Conservation (phyloP, 768 basidiomycete species). For the Tephrocybe sp. region DNA sequence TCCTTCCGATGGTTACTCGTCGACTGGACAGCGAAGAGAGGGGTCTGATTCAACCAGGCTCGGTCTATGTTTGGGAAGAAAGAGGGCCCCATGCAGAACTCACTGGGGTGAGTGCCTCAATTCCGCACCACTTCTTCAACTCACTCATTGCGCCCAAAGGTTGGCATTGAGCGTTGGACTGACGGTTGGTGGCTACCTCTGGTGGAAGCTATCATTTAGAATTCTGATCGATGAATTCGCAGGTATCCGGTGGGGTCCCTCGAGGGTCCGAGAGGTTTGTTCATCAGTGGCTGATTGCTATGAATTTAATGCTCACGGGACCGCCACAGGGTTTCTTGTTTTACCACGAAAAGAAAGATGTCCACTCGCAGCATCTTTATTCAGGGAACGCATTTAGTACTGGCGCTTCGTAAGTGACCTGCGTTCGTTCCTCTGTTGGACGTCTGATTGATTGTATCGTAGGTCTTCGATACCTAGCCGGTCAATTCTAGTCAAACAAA, state of each 20-base stretch:
- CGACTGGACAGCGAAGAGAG: slow-evolving; percentile 77
- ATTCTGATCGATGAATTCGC: slow-evolving; percentile 1
- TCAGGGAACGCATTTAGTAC: slow-evolving; percentile 42
- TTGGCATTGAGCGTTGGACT: slow-evolving; percentile 82
- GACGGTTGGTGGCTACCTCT: slow-evolving; percentile 41
- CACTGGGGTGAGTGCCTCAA: slow-evolving; percentile 56
- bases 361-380: slow-evolving; percentile 41
- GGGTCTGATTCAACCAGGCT: slow-evolving; percentile 65
- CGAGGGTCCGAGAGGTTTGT: slow-evolving; percentile 70
- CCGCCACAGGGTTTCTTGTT: slow-evolving; percentile 65
- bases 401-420: slow-evolving; percentile 21
- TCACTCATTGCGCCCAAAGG: slow-evolving; percentile 33
- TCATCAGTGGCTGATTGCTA: neutral
- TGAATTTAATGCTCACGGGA: slow-evolving; percentile 7
- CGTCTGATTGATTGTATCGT: neutral
- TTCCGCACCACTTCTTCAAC: neutral
- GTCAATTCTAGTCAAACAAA: slow-evolving; percentile 68
- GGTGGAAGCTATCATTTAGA: neutral
- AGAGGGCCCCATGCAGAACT: slow-evolving; percentile 69
- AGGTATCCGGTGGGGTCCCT: slow-evolving; percentile 78
- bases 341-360: slow-evolving; percentile 72
- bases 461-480: slow-evolving; percentile 29
- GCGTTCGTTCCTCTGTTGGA: neutral
- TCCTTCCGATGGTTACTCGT: slow-evolving; percentile 78
- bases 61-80: slow-evolving; percentile 86